Evolutionary conservation across 148 eudicot genomes (phyloP), one percentile per base, ranked within the genome.

Genomic region (Talinum fruticosum): DNA sequence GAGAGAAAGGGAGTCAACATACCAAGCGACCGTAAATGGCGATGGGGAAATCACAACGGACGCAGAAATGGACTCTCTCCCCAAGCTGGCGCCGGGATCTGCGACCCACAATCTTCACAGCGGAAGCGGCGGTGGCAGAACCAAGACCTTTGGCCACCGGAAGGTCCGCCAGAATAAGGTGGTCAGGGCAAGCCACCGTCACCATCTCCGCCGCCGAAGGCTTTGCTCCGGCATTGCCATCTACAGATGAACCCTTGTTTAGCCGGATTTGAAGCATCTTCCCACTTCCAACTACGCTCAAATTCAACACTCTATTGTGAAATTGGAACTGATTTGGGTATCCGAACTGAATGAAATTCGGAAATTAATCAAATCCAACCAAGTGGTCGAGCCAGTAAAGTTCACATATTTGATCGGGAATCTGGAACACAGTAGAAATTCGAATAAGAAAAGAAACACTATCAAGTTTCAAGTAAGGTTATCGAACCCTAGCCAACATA

Each of bases 21-120:
- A 96, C 99, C 94, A 96, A 81, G 76, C 98, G 99, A 41, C 99
- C 99, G 81, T 93, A 93, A 71, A 96, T 84, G 30, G 98, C 95
- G 71, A 93, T 91, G 0, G 98, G 99, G 29, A 88, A 96, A 80
- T 96, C 99, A 83, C 99, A 96, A 28, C 89, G 95, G 32, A 93
- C 97, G 79, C 99, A 96, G 75, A 96, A 91, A 83, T 93, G 99
- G 54, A 96, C 98, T 51, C 99, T 87, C 84, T 96, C 98, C 7
- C 94, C 92, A 75, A 91, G 88, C 83, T 90, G 99, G 74, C 99
- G 95, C 6, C 98, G 90, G 45, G 99, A 96, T 78, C 91, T 84
- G 32, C 98, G 95, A 49, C 99, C 98, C 14, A 93, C 85, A 80
- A 82, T 87, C 89, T 93, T 96, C 24, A 87, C 87, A 76, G 77